phyloP scores from a whole-genome alignment of 208 protist species.

The Leishmania tropica region DNA sequence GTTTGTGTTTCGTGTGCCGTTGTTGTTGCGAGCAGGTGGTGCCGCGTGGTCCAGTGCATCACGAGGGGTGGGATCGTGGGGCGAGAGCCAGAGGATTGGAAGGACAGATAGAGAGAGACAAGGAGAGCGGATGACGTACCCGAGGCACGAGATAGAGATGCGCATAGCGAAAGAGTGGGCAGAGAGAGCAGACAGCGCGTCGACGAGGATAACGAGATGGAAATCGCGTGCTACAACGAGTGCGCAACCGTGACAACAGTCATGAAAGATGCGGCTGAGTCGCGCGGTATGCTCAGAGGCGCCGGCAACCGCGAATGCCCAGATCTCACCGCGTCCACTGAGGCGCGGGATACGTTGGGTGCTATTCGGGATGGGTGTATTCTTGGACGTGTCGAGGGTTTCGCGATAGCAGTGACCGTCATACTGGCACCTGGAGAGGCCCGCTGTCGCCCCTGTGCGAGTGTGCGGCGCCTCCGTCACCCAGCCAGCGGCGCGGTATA shows the following conservation, averaged over 20 bases:
- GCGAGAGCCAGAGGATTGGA: neutral
- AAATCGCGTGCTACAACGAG: neutral
- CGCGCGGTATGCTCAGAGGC: neutral
- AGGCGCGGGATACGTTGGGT: neutral
- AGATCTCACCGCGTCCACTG: neutral
- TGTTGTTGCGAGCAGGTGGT: neutral
- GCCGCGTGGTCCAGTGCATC: neutral
- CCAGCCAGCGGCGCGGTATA: neutral
- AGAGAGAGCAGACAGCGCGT: neutral
- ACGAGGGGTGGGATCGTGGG: neutral
- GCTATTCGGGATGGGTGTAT: conserved; percentile 36
- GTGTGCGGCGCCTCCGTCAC: neutral
- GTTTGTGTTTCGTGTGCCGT: neutral
- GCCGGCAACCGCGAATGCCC: neutral
- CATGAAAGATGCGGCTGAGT: neutral
- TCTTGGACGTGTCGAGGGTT: conserved; percentile 35
- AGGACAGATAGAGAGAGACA: neutral
- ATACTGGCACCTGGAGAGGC: conserved; percentile 28
- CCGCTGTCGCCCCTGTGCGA: neutral
- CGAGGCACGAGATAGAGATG: neutral
- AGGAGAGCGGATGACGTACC: neutral
- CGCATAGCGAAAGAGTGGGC: neutral
- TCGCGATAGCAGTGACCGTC: conserved; percentile 52
- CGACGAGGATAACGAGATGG: neutral
- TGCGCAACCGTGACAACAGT: neutral